Percentiles rank a stretch among this genome's conserved stretches.
Conservation (phyloP, 495 filamentous ascomycete genomes). For the Podospora tetraspora region DNA sequence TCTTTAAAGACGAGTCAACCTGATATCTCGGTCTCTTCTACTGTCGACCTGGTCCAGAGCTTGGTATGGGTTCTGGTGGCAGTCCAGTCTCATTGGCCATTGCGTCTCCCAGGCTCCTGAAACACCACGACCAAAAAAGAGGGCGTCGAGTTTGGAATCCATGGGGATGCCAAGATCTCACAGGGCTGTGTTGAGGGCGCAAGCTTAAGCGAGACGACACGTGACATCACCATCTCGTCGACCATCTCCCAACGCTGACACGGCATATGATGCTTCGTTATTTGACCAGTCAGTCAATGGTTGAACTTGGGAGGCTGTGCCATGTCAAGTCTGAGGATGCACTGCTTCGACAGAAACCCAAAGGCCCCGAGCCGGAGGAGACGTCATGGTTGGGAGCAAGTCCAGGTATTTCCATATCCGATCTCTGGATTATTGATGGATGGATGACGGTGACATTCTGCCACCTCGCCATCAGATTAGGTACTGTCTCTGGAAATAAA, state of each 20-base stretch:
- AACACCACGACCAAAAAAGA: background rate
- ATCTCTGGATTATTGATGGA: background rate
- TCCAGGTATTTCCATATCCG: background rate
- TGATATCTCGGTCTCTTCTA: background rate
- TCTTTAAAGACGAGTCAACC: background rate
- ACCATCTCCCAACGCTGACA: background rate
- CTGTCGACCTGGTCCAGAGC: no score
- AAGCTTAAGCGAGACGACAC: background rate
- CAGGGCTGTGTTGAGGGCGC: background rate
- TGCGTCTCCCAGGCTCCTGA: background rate
- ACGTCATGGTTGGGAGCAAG: background rate
- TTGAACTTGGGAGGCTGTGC: background rate
- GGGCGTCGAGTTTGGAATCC: background rate
- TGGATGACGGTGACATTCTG: background rate
- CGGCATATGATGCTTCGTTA: background rate
- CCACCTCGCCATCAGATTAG: background rate
- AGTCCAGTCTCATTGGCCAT: background rate
- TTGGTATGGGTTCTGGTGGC: background rate
- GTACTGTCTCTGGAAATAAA: background rate
- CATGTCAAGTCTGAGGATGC: background rate
- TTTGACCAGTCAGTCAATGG: background rate
- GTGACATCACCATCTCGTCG: background rate
- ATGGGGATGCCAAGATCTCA: background rate
- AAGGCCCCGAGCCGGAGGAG: background rate
- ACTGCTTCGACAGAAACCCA: background rate